Evolutionary conservation across 2,329 filamentous ascomycete species (phyloP).

Genomic region (Fusarium sp.): DNA sequence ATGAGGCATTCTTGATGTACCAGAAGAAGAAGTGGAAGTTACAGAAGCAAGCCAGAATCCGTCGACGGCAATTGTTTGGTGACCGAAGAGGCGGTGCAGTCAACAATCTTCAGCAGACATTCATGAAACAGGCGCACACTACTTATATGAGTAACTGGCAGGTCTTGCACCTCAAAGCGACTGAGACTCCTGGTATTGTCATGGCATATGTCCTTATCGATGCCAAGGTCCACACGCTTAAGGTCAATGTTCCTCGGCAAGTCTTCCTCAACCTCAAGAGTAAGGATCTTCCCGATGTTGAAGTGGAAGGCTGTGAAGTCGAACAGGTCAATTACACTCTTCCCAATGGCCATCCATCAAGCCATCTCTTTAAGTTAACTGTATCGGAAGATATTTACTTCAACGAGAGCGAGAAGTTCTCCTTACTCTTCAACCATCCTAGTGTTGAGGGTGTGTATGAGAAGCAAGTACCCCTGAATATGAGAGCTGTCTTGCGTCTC

Average conservation of each 20-base stretch:
- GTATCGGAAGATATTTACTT: conserved; percentile 91
- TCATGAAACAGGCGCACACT: conserved; percentile 91
- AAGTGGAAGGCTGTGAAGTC: conserved; percentile 84
- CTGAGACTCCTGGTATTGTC: conserved; percentile 86
- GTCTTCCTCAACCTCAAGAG: conserved; percentile 93
- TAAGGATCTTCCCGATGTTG: conserved; percentile 87
- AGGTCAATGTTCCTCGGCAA: conserved; percentile 87
- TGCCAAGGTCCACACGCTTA: conserved; percentile 87
- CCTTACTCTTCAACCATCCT: conserved; percentile 85
- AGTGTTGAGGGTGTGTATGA: conserved; percentile 99
- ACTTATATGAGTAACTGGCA: conserved; percentile 96
- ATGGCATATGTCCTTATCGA: conserved; percentile 92
- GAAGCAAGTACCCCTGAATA: conserved; percentile 86
- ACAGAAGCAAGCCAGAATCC: conserved; percentile 87
- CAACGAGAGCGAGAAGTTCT: conserved; percentile 83
- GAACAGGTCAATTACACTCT: conserved; percentile 94
- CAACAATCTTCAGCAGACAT: conserved; percentile 73
- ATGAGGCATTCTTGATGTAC: conserved; percentile 87
- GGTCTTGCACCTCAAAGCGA: conserved; percentile 84
- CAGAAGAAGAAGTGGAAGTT: conserved; percentile 99
- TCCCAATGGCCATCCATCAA: conserved; percentile 93
- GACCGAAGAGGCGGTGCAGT: conserved; percentile 70
- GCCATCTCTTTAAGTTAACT: conserved; percentile 92
- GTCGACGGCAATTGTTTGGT: conserved; percentile 91
- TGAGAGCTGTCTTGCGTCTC: conserved; percentile 87